These are phyloP conservation scores for Solanum hybrid DNA, from an alignment of 305 asterid species.

Conservation along the genomic window DNA sequence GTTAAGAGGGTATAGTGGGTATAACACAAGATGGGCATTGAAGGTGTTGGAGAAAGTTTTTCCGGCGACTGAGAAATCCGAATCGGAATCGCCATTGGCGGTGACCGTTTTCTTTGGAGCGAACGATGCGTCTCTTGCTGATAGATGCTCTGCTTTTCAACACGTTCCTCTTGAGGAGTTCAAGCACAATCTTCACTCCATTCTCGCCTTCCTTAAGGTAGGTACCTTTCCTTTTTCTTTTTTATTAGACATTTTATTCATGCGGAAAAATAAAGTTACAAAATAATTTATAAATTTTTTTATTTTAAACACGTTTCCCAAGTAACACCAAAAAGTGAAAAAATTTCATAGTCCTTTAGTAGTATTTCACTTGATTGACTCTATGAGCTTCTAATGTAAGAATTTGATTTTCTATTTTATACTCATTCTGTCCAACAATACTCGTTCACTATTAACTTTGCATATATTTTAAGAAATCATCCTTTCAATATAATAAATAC, in stretches of 20 bases:
- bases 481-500: too few relatives aligned
- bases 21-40: slow-evolving; percentile 77
- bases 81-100: slow-evolving; percentile 33
- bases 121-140: slow-evolving; percentile 67
- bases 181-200: slow-evolving; percentile 45
- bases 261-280: not conserved
- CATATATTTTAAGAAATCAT: too few relatives aligned
- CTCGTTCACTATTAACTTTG: too few relatives aligned
- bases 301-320: not conserved
- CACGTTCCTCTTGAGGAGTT: slow-evolving; percentile 76
- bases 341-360: not conserved
- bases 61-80: slow-evolving; percentile 22
- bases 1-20: slow-evolving; percentile 81
- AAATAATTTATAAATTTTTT: too few relatives aligned
- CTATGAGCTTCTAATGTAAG: not conserved
- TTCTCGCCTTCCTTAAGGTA: slow-evolving; percentile 59
- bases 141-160: slow-evolving; percentile 43
- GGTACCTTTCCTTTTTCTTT: slow-evolving; percentile 14
- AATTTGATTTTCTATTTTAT: too few relatives aligned
- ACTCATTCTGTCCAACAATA: too few relatives aligned
- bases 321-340: not conserved
- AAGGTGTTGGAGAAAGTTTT: slow-evolving; percentile 48
- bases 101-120: slow-evolving; percentile 89
- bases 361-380: not conserved
- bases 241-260: not conserved